These are phyloP conservation scores for Solanum rostratum DNA, from an alignment of 257 asterid genomes.

Conservation along the genomic window DNA sequence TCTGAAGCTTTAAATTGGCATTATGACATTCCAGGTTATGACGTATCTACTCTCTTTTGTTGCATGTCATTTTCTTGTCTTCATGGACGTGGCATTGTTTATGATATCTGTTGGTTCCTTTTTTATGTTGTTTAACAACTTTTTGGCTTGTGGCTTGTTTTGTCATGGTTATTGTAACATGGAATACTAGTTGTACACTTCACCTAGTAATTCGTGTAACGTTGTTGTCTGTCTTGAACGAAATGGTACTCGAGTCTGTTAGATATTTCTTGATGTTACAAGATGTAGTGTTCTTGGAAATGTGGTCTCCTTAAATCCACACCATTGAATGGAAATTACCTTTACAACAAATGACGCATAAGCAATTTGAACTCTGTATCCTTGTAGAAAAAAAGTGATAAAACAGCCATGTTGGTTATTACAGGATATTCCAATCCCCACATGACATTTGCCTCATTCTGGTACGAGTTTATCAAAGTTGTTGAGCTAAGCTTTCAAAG, in stretches of 20 bases:
- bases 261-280: background rate
- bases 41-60: background rate
- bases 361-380: no score
- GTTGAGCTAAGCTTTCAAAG: slow-evolving; percentile 28
- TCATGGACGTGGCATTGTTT: background rate
- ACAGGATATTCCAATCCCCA: slow-evolving; percentile 69
- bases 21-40: background rate
- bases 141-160: background rate
- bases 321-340: no score
- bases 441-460: slow-evolving; percentile 57
- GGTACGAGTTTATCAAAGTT: slow-evolving; percentile 74
- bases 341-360: background rate
- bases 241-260: background rate
- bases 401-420: background rate
- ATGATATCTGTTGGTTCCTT: background rate
- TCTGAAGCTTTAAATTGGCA: background rate
- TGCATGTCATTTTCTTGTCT: background rate
- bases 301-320: background rate
- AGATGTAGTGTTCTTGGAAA: background rate
- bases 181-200: background rate
- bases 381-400: background rate
- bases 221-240: background rate
- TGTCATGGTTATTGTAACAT: background rate
- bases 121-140: background rate
- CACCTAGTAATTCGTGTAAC: background rate